These are phyloP conservation scores for Passiflora organensis DNA, from an alignment of 345 rosid genomes.

Conservation along the genomic window DNA sequence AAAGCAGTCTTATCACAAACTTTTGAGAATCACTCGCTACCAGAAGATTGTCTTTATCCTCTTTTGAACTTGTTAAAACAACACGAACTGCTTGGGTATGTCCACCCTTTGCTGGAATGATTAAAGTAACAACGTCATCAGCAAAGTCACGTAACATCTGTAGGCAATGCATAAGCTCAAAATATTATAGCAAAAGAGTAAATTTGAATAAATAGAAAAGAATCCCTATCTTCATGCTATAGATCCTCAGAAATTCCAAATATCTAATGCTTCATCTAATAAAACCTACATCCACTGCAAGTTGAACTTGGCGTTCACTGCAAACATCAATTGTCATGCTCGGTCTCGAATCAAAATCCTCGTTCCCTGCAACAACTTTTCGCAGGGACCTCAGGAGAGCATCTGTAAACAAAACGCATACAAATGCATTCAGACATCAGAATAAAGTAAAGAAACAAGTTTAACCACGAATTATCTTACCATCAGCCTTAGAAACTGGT, in stretches of 20 bases:
- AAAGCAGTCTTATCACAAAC: constrained; percentile 1
- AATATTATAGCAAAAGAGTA: constrained; percentile 4
- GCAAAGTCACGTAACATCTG: constrained; percentile 64
- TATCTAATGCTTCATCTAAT: not conserved
- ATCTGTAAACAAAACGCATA: constrained; percentile 34
- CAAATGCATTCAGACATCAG: not conserved
- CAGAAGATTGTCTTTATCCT: constrained; percentile 60
- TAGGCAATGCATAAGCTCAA: constrained; percentile 12
- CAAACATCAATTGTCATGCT: constrained; percentile 73
- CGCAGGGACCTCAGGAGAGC: constrained; percentile 54
- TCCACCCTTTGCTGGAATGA: constrained; percentile 65
- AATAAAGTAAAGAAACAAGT: constrained; percentile 1
- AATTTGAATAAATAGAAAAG: constrained; percentile 1
- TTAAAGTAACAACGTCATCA: constrained; percentile 64
- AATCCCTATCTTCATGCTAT: not conserved
- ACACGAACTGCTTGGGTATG: constrained; percentile 64
- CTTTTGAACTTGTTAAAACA: constrained; percentile 65
- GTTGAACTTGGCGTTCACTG: constrained; percentile 78
- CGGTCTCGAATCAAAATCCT: constrained; percentile 64
- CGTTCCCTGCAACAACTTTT: constrained; percentile 47
- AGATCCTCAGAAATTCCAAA: not conserved
- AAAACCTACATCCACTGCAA: constrained; percentile 53
- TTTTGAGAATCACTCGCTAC: constrained; percentile 33
- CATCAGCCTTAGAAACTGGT: constrained; percentile 37
- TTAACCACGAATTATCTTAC: constrained; percentile 26